Conservation (phyloP, 805 yeast species). For the Alloascoidea hylecoeti region DNA sequence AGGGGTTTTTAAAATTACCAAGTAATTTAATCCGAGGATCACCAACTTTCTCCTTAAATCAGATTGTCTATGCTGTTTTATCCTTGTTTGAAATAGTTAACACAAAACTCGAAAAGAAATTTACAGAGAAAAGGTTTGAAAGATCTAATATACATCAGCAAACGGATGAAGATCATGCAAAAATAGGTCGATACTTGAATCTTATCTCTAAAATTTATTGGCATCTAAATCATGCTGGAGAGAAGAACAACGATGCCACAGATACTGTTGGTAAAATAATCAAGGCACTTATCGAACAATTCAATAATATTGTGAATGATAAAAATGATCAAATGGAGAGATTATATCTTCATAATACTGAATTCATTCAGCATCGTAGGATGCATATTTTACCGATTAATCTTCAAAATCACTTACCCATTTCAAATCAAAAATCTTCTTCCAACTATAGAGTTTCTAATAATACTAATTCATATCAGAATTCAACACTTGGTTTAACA, state of each 20-base stretch:
- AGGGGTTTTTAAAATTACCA: not conserved
- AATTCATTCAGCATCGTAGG: not conserved
- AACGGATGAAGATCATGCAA: slow-evolving; percentile 24
- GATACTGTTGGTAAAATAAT: slow-evolving; percentile 44
- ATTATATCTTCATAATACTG: not conserved
- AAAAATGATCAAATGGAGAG: slow-evolving; percentile 3
- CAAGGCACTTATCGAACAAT: slow-evolving; percentile 31
- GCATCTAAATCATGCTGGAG: slow-evolving; percentile 44
- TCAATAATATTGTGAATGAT: slow-evolving; percentile 13
- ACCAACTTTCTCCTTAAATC: slow-evolving; percentile 35
- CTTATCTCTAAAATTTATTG: slow-evolving; percentile 40
- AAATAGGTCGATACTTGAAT: slow-evolving; percentile 14
- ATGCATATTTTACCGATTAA: slow-evolving; percentile 21
- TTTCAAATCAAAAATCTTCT: too few species aligned
- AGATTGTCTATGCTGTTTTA: slow-evolving; percentile 39
- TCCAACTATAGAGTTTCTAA: too few species aligned
- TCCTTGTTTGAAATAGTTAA: slow-evolving; percentile 33
- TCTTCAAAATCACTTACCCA: too few species aligned
- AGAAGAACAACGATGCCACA: slow-evolving; percentile 41
- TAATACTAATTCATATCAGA: too few species aligned
- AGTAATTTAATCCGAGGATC: slow-evolving; percentile 35
- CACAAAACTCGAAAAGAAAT: slow-evolving; percentile 7
- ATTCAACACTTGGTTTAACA: too few species aligned
- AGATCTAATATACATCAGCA: slow-evolving; percentile 14
- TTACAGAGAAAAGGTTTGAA: not conserved